These are phyloP conservation scores for Trichophyton mentagrophytes DNA, from an alignment of 2,329 filamentous ascomycete genomes.

Conservation along the genomic window DNA sequence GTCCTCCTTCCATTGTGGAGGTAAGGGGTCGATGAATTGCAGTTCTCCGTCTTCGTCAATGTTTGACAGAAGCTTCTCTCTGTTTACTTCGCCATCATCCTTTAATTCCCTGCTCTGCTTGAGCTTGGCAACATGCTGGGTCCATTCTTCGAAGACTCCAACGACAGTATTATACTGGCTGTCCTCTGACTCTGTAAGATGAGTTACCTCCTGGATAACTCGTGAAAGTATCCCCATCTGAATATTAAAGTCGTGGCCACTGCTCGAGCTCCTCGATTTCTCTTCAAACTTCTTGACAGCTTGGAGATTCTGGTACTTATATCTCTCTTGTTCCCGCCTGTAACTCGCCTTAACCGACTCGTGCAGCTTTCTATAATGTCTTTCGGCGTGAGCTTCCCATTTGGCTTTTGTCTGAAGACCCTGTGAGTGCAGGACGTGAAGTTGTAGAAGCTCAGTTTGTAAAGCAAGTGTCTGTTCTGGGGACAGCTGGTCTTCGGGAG, in stretches of 20 bases:
- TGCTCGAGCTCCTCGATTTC: conserved; percentile 20
- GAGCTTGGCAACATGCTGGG: conserved; percentile 18
- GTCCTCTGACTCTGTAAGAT: conserved; percentile 18
- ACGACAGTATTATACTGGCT: conserved; percentile 23
- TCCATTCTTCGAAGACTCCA: conserved; percentile 27
- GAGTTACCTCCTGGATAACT: conserved; percentile 27
- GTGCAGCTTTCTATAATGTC: conserved; percentile 23
- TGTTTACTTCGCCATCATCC: conserved; percentile 1
- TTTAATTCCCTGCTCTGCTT: conserved; percentile 6
- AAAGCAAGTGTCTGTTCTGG: conserved; percentile 25
- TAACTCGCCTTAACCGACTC: conserved; percentile 25
- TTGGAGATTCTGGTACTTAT: conserved; percentile 25
- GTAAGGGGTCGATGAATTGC: conserved; percentile 26
- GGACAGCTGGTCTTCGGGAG: conserved; percentile 20
- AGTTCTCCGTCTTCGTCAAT: conserved; percentile 9
- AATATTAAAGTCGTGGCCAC: conserved; percentile 21
- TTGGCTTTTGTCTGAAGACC: conserved; percentile 19
- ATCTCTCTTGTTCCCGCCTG: conserved; percentile 22
- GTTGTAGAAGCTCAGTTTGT: conserved; percentile 33
- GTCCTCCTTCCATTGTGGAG: conserved; percentile 25
- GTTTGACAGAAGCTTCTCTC: conserved; percentile 6
- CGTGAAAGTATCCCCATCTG: conserved; percentile 30
- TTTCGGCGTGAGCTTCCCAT: conserved; percentile 23
- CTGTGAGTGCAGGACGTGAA: conserved; percentile 28
- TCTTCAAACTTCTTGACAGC: conserved; percentile 25